Evolutionary conservation across 352 stramenopile genomes (phyloP), one percentile per base, ranked within the genome.

Genomic region (Globisporangium apiculatum): DNA sequence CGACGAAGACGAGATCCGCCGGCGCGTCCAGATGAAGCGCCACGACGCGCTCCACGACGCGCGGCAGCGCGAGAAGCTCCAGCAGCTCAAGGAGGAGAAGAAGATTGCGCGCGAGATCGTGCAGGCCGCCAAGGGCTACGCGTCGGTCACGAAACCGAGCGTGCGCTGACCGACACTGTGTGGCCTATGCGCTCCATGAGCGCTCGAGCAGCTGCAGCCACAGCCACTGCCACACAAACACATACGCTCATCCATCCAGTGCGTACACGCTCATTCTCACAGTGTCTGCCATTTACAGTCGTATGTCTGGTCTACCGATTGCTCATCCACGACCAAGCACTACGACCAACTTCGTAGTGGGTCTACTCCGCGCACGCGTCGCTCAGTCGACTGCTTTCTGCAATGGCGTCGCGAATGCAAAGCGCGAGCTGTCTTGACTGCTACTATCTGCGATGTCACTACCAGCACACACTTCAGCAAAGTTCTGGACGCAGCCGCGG

Each of bases 71-170:
- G 89, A 97, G 55, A 89, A 87, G 58, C 64, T 97, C 48, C 49
- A 83, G 55, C 79, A 93, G 58, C 78, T 96, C 53, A 96, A 96
- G 57, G 85, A 96, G 53, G 87, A 97, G 57, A 85, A 90, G 57
- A 88, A 78, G 58, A 89, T 96, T 48, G 83, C 82, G 35, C 71
- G 80, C 36, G 84, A 96, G 66, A 96, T 97, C 60, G 66, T 94
- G n/a, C 69, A 89, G 47, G 82, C 82, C 2, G 71, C 79, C 17
- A 83, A 85, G 59, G 76, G 80, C 18, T 89, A 87, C 53, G 60
- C 57, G 31, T 75, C 72, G 7, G 62, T 79, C 43, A 76, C 65
- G 8, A 76, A 78, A 45, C 55, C 55, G 42, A 47, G 42, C 42
- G 42, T 47, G 42, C 42, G n/a, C 42, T 47, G n/a, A 40, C 60